These are phyloP conservation scores for Aspergillus fijiensis DNA, from an alignment of 2,329 filamentous ascomycete genomes.

Conservation along the genomic window DNA sequence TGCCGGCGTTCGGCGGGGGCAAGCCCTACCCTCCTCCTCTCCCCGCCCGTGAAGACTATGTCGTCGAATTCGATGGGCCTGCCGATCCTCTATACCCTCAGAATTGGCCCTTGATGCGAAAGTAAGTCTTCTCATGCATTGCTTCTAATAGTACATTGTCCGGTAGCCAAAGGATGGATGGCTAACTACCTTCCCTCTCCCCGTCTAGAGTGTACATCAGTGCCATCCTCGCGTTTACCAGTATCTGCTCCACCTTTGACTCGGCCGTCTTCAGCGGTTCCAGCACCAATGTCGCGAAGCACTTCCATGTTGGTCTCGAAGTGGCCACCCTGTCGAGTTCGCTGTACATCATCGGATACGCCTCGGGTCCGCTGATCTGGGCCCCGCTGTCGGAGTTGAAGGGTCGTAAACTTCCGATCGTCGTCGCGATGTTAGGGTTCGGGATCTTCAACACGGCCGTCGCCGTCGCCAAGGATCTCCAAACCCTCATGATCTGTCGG, in stretches of 20 bases:
- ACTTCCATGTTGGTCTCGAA: conserved; percentile 45
- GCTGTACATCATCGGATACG: conserved; percentile 51
- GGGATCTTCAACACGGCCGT: conserved; percentile 46
- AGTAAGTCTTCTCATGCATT: conserved; percentile 31
- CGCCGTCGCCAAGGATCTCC: conserved; percentile 39
- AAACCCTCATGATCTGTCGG: conserved; percentile 40
- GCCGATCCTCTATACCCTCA: conserved; percentile 54
- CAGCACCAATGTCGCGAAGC: conserved; percentile 52
- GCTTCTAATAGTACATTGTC: too few relatives aligned
- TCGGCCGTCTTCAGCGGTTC: conserved; percentile 66
- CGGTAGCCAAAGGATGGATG: too few relatives aligned
- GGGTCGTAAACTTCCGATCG: conserved; percentile 53
- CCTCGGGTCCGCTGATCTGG: conserved; percentile 59
- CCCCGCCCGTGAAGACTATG: conserved; percentile 54
- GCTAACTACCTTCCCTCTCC: background rate
- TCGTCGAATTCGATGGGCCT: conserved; percentile 54
- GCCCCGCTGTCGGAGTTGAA: conserved; percentile 61
- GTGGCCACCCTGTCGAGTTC: conserved; percentile 46
- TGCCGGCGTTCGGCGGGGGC: conserved; percentile 35
- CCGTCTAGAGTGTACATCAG: conserved; percentile 22
- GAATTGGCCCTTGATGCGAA: conserved; percentile 52
- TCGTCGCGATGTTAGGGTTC: conserved; percentile 43
- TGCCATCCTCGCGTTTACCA: conserved; percentile 18
- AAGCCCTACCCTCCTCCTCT: conserved; percentile 54
- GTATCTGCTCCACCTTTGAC: conserved; percentile 47